Conservation (phyloP, 1,139 yeast species). For the Pichia sp. region DNA sequence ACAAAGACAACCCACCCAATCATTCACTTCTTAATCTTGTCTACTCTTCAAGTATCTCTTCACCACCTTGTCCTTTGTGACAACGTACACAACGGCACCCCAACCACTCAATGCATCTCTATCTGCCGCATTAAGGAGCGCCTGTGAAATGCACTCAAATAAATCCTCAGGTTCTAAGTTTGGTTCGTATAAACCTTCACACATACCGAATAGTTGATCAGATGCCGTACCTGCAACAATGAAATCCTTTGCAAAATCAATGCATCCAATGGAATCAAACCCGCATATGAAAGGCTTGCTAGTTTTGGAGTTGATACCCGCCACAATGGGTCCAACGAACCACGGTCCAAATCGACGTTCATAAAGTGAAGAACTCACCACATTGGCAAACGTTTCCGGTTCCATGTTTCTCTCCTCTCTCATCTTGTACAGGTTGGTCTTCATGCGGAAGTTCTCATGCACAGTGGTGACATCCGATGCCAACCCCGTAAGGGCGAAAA, state of each 20-base stretch:
- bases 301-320: conserved; percentile 81
- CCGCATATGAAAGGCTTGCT: conserved; percentile 89
- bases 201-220: conserved; percentile 97
- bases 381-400: conserved; percentile 89
- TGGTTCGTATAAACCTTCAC: conserved; percentile 96
- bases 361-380: conserved; percentile 84
- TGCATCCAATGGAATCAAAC: conserved; percentile 94
- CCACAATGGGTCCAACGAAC: conserved; percentile 94
- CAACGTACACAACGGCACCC: conserved; percentile 94
- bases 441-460: conserved; percentile 72
- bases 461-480: conserved; percentile 92
- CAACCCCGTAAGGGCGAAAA: conserved; percentile 87
- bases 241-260: conserved; percentile 91
- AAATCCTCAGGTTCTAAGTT: conserved; percentile 89
- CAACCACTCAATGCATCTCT: conserved; percentile 97
- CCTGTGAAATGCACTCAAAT: conserved; percentile 94
- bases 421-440: conserved; percentile 82
- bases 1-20: too few species aligned
- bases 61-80: conserved; percentile 86
- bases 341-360: conserved; percentile 95
- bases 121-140: conserved; percentile 89
- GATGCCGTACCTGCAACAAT: conserved; percentile 96
- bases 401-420: conserved; percentile 89
- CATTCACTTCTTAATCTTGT: conserved; percentile 88
- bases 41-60: conserved; percentile 87